Conservation (phyloP, 768 basidiomycete species). For the Termitomyces sp. region DNA sequence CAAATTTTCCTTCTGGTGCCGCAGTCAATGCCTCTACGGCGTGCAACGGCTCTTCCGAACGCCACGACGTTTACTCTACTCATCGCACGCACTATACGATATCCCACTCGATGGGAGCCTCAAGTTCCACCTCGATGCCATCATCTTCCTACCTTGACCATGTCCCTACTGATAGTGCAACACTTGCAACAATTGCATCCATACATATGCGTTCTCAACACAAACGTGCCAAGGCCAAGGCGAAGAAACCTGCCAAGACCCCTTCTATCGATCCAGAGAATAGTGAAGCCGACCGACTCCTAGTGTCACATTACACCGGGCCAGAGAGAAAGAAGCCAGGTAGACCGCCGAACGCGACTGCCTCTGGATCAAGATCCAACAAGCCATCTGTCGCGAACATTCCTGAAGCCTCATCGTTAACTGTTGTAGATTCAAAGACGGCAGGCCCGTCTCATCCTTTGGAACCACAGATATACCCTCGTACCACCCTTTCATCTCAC, state of each 20-base stretch:
- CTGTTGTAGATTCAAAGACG: not conserved
- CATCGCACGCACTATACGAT: not conserved
- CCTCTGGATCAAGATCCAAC: constrained; percentile 17
- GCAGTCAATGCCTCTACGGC: not conserved
- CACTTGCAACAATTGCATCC: constrained; percentile 15
- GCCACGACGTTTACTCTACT: not conserved
- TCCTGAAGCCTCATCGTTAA: not conserved
- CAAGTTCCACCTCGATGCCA: constrained; percentile 2
- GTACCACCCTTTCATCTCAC: not conserved
- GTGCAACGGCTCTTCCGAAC: not conserved
- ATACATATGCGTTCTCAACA: constrained; percentile 17
- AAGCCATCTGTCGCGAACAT: constrained; percentile 21
- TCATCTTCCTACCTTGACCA: constrained; percentile 7
- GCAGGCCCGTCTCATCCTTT: not conserved
- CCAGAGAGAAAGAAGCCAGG: constrained; percentile 39
- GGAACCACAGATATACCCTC: not conserved
- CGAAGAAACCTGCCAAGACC: constrained; percentile 10
- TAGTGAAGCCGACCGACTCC: constrained; percentile 38
- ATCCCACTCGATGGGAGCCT: not conserved
- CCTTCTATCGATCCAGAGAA: constrained; percentile 7
- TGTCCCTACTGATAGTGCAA: constrained; percentile 7
- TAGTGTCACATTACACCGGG: constrained; percentile 36
- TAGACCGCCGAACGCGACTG: constrained; percentile 26
- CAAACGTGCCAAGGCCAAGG: constrained; percentile 14
- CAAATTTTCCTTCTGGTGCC: not conserved